Conservation (phyloP, 257 asterid species). For the Pogostemon cablin region DNA sequence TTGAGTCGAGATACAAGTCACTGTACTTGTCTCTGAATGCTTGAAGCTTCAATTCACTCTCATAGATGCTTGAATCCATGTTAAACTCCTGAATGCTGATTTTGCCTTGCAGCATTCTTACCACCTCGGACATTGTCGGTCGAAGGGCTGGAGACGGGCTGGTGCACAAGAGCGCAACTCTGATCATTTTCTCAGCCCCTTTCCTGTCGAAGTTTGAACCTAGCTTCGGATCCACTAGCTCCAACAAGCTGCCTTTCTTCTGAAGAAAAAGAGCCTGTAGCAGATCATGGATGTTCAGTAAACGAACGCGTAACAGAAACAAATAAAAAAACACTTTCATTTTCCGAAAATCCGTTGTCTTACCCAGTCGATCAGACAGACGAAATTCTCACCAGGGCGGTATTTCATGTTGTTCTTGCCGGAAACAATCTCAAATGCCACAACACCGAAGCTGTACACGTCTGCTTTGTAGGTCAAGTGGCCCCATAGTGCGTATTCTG, state of each 20-base stretch:
- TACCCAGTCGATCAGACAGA: slow-evolving; percentile 78
- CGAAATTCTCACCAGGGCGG: slow-evolving; percentile 51
- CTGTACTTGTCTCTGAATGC: slow-evolving; percentile 51
- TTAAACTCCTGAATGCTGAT: slow-evolving; percentile 40
- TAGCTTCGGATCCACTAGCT: slow-evolving; percentile 59
- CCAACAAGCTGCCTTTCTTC: slow-evolving; percentile 47
- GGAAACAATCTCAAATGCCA: slow-evolving; percentile 60
- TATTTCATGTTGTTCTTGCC: slow-evolving; percentile 64
- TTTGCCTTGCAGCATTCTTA: slow-evolving; percentile 58
- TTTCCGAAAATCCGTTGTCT: slow-evolving; percentile 22
- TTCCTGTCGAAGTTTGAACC: slow-evolving; percentile 39
- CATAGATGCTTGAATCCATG: slow-evolving; percentile 45
- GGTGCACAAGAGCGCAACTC: slow-evolving; percentile 57
- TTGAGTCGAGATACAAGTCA: slow-evolving; percentile 2
- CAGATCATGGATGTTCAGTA: not conserved
- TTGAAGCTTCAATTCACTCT: slow-evolving; percentile 46
- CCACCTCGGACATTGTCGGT: slow-evolving; percentile 66
- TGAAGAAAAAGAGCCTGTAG: slow-evolving; percentile 65
- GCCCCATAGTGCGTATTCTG: slow-evolving; percentile 78
- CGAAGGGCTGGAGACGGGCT: slow-evolving; percentile 69
- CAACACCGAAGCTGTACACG: slow-evolving; percentile 70
- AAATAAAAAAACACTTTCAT: not conserved
- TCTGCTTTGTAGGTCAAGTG: slow-evolving; percentile 68
- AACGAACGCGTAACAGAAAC: too few relatives aligned
- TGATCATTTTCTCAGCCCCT: slow-evolving; percentile 55